phyloP scores from a whole-genome alignment of 805 yeast genomes.

The Metschnikowia sp. region DNA sequence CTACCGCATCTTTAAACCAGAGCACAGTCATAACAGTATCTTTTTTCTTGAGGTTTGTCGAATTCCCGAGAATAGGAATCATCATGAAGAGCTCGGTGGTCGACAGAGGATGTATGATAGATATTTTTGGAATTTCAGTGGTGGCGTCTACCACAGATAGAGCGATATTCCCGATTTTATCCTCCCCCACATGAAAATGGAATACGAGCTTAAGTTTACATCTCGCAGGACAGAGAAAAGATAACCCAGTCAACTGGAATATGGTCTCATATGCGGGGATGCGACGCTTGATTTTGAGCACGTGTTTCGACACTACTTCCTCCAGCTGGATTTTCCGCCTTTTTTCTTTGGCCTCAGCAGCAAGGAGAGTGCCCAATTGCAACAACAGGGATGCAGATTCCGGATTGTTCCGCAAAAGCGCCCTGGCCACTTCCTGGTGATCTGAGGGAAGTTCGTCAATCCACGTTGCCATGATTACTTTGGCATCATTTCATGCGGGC shows the following conservation, averaged over 20 bases:
- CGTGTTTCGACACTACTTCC: constrained; percentile 3
- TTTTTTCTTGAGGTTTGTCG: constrained; percentile 53
- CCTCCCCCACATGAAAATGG: constrained; percentile 36
- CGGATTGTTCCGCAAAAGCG: constrained; percentile 19
- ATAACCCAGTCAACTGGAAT: constrained; percentile 38
- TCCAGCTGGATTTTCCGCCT: constrained; percentile 10
- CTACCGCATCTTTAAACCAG: constrained; percentile 34
- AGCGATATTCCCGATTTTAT: constrained; percentile 21
- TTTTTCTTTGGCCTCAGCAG: neutral
- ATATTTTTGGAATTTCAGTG: constrained; percentile 46
- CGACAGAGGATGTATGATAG: constrained; percentile 31
- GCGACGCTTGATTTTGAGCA: constrained; percentile 10
- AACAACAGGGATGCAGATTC: constrained; percentile 18
- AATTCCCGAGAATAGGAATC: constrained; percentile 49
- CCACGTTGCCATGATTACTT: constrained; percentile 18
- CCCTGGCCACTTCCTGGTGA: constrained; percentile 20
- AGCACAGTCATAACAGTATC: constrained; percentile 39
- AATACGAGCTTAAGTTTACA: constrained; percentile 56
- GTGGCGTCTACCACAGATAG: constrained; percentile 46
- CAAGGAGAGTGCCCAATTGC: constrained; percentile 6
- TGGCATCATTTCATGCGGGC: neutral
- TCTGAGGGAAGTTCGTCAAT: constrained; percentile 24
- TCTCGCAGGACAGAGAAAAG: constrained; percentile 63
- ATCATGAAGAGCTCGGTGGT: constrained; percentile 52
- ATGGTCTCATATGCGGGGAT: constrained; percentile 36